Evolutionary conservation across 768 basidiomycete species (phyloP).

Genomic region (Leccinum subgranulosum): DNA sequence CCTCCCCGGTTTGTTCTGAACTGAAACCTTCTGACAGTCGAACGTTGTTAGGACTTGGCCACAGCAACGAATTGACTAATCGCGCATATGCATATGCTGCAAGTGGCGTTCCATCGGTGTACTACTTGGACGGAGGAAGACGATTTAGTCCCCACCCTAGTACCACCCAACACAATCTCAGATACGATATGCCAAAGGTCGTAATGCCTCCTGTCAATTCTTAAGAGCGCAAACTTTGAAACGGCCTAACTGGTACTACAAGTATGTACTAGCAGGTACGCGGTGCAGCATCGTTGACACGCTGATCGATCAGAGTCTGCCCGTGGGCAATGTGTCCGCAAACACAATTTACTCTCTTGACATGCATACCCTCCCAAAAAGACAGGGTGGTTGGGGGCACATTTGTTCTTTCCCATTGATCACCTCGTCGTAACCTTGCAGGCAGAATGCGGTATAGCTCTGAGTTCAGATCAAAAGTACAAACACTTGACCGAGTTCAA

Average conservation of each 20-base stretch:
- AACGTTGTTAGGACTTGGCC: background rate
- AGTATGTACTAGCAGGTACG: background rate
- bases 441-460: background rate
- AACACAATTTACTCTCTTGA: background rate
- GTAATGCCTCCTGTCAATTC: background rate
- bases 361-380: background rate
- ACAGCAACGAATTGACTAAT: background rate
- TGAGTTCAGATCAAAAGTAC: background rate
- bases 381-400: background rate
- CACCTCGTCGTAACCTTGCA: background rate
- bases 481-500: constrained; percentile 1
- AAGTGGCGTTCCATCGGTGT: background rate
- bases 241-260: background rate
- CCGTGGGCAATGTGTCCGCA: background rate
- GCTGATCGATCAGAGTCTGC: constrained; percentile 1
- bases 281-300: background rate
- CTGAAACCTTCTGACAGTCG: background rate
- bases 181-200: constrained; percentile 3
- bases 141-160: background rate
- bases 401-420: background rate
- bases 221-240: background rate
- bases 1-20: background rate
- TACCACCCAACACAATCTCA: too few relatives aligned
- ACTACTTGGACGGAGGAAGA: background rate
- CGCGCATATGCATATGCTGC: background rate